Conservation (phyloP, 2,329 filamentous ascomycete genomes). For the Colletotrichum lindemuthianum region DNA sequence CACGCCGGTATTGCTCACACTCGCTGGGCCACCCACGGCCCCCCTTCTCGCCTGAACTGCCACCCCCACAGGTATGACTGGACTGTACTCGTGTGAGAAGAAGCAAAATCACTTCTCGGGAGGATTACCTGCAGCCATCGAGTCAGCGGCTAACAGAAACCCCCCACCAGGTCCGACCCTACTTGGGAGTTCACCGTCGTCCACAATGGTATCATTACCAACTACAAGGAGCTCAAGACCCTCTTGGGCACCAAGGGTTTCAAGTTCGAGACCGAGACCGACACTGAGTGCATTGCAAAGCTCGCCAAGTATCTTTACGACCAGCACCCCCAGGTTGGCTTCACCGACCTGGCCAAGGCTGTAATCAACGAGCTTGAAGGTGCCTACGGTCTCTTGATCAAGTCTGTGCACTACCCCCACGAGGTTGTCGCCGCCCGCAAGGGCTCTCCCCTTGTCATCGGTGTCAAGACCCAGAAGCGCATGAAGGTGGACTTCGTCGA, state of each 20-base stretch:
- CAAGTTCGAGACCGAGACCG: conserved; percentile 98
- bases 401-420: conserved; percentile 98
- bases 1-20: conserved; percentile 99
- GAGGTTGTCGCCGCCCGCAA: conserved; percentile 98
- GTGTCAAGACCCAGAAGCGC: conserved; percentile 95
- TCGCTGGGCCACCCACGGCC: conserved; percentile 97
- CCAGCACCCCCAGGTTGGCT: conserved; percentile 91
- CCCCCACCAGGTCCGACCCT: conserved; percentile 79
- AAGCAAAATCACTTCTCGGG: conserved; percentile 14
- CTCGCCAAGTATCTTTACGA: conserved; percentile 98
- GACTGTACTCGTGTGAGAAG: conserved; percentile 1
- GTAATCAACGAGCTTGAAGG: conserved; percentile 99
- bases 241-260: conserved; percentile 94
- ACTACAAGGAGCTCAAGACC: conserved; percentile 99
- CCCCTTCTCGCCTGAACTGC: conserved; percentile 94
- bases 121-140: conserved; percentile 18
- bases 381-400: conserved; percentile 95
- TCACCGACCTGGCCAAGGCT: conserved; percentile 95
- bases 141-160: conserved; percentile 30
- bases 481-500: conserved; percentile 99
- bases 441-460: conserved; percentile 96
- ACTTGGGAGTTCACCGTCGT: conserved; percentile 97
- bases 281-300: conserved; percentile 99
- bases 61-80: conserved; percentile 89
- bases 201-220: conserved; percentile 99